A percentile compares a stretch with the other conserved stretches of the same genome.
Conservation (phyloP, 176 grass and related monocot genomes). For the Hyparrhenia diplandra region DNA sequence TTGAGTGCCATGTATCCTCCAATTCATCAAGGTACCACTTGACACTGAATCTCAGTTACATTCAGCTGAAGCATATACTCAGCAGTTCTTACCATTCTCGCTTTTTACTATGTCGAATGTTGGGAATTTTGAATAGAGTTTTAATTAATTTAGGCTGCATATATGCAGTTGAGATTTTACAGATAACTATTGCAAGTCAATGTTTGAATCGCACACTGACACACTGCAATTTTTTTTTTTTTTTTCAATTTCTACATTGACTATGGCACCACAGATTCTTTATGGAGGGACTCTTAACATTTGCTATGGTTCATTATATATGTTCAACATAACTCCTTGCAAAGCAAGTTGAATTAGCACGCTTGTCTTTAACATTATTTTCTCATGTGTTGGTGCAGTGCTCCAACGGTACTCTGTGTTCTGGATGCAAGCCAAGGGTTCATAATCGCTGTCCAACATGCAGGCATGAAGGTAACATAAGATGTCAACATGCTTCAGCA, state of each 20-base stretch:
- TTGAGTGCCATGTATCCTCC: conserved; percentile 98
- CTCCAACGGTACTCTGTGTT: conserved; percentile 89
- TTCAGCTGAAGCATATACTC: neutral
- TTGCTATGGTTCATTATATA: neutral
- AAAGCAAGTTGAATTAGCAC: neutral
- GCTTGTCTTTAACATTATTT: neutral
- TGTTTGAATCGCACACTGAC: neutral
- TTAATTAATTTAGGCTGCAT: neutral
- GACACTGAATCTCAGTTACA: neutral
- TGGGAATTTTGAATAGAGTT: neutral
- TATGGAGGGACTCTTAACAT: neutral
- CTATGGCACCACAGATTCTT: neutral
- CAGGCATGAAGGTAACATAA: conserved; percentile 94
- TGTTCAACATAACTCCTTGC: neutral
- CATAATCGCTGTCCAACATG: conserved; percentile 93
- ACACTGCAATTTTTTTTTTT: neutral
- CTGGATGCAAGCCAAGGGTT: conserved; percentile 86
- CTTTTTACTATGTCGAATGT: neutral
- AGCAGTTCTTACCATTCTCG: conserved; percentile 1
- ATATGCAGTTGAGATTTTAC: neutral
- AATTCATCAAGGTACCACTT: conserved; percentile 86
- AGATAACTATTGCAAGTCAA: neutral
- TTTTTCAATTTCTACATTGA: neutral
- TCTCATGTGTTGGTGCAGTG: conserved; percentile 53
- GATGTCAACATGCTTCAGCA: no score